phyloP scores from a whole-genome alignment of 768 basidiomycete species.

The Tylopilus sp. region DNA sequence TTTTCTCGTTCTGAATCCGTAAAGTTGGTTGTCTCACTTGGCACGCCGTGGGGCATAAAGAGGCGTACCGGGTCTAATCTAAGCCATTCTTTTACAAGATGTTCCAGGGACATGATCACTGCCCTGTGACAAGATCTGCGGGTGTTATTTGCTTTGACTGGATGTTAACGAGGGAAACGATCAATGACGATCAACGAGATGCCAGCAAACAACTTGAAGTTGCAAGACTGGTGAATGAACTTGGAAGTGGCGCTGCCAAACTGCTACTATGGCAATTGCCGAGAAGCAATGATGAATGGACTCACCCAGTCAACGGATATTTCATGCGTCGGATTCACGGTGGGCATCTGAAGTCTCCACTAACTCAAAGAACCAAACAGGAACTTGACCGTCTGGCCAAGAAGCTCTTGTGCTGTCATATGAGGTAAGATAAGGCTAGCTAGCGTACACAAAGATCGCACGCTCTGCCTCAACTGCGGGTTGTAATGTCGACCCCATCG shows the following conservation, averaged over 20 bases:
- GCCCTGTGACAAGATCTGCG: background rate
- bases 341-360: no score
- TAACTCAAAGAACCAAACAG: no score
- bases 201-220: no score
- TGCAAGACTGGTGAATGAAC: no score
- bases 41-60: background rate
- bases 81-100: slow-evolving; percentile 51
- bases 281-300: no score
- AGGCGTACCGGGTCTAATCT: slow-evolving; percentile 42
- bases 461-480: no score
- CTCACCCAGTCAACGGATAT: no score
- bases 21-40: background rate
- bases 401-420: background rate
- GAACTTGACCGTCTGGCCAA: no score
- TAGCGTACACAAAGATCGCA: background rate
- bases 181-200: background rate
- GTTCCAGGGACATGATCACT: slow-evolving; percentile 28
- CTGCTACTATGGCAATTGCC: no score
- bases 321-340: no score
- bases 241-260: no score
- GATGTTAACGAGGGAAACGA: background rate
- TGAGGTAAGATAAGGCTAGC: no score
- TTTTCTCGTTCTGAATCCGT: slow-evolving; percentile 35
- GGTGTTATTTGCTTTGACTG: background rate
- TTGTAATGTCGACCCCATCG: background rate